Conservation (phyloP, 2,329 filamentous ascomycete species). For the Ampelomyces quisqualis region DNA sequence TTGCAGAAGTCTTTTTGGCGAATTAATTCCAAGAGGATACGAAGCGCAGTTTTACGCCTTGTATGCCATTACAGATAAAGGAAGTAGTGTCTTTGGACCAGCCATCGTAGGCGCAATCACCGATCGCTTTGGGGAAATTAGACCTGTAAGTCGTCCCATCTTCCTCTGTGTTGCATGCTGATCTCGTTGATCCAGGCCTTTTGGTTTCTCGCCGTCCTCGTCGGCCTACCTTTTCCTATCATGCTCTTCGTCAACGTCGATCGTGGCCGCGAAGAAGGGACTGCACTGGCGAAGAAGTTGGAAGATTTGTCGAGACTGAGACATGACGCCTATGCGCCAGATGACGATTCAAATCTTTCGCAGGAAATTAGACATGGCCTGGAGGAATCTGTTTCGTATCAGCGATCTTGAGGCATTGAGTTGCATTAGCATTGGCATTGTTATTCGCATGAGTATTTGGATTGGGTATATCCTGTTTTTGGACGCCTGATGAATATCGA, state of each 20-base stretch:
- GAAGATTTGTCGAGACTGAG: slow-evolving; percentile 20
- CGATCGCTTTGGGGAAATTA: slow-evolving; percentile 60
- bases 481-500: not conserved
- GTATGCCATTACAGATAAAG: slow-evolving; percentile 97
- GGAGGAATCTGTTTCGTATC: slow-evolving; percentile 20
- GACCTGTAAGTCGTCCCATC: slow-evolving; percentile 42
- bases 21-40: slow-evolving; percentile 89
- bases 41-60: slow-evolving; percentile 96
- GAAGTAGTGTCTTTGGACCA: slow-evolving; percentile 88
- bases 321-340: slow-evolving; percentile 10
- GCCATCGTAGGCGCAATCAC: slow-evolving; percentile 93
- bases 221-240: slow-evolving; percentile 79
- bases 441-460: slow-evolving; percentile 8
- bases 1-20: slow-evolving; percentile 87
- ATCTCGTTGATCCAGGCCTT: slow-evolving; percentile 64
- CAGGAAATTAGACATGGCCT: slow-evolving; percentile 16
- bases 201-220: slow-evolving; percentile 83
- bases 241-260: slow-evolving; percentile 86
- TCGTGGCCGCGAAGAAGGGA: slow-evolving; percentile 48
- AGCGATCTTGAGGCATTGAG: slow-evolving; percentile 12
- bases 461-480: not conserved
- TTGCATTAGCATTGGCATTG: slow-evolving; percentile 15
- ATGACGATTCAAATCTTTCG: slow-evolving; percentile 12
- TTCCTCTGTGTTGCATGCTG: not conserved
- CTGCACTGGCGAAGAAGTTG: slow-evolving; percentile 44